Evolutionary conservation across 352 stramenopile genomes (phyloP), one percentile per base, ranked within the genome.

Genomic region (Globisporangium nagaii): DNA sequence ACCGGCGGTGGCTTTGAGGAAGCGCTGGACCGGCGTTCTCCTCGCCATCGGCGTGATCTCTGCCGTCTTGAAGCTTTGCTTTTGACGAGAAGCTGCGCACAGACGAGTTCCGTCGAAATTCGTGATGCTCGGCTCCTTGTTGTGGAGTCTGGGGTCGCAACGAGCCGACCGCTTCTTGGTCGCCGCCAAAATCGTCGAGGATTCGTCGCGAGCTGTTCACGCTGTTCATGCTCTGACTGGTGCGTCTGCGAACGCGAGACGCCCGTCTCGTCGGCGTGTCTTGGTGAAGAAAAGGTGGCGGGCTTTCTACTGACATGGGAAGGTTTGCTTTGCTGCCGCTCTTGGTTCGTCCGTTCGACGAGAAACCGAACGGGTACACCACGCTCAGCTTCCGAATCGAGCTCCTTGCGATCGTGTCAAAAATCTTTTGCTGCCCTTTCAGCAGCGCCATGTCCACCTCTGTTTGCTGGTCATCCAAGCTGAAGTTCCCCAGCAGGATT

Each of bases 401-500:
- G 11, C 20, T 49, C 19, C 24, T 45, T 13, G 36, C 27, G 24
- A 62, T 62, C 10, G 46, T 48, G 35, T 71, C 37, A 12, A 65
- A 44, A n/a, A 74, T 56, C 30, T 63, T 58, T 12, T 58, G 53
- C 20, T 78, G 58, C n/a, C 65, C 68, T 51, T 63, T 60, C 0
- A 57, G 37, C n/a, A 76, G 48, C 20, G 65, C 63, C 8, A 24
- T 37, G 28, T 68, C 50, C 2, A 63, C 66, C 35, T 75, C 63
- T 22, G 58, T 55, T 41, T 60, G 53, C 32, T 73, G 58, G 4
- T 75, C 66, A 12, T 67, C 66, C 22, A 70, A 35, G 30, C 75
- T 82, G 56, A 96, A 96, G 48, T 90, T 85, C 28, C 72, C 68
- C 10, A 97, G 67, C 15, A 97, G 56, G 59, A 97, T 95, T 0